A percentile compares a stretch with the other conserved stretches of the same genome.
phyloP scores from a whole-genome alignment of 305 asterid genomes.

The Solanum aculeatissimum region DNA sequence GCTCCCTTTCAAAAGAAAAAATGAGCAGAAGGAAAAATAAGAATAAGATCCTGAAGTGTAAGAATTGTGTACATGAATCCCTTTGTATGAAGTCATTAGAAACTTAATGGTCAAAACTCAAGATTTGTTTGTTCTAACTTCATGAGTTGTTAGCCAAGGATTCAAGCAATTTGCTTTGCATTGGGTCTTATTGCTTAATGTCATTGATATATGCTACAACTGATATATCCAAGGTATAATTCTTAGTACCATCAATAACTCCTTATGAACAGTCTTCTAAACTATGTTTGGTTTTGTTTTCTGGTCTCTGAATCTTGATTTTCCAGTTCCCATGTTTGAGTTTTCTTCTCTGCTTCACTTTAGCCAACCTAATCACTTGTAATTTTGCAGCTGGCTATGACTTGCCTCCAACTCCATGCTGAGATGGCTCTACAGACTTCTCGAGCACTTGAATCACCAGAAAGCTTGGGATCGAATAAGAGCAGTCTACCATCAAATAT shows the following conservation, averaged over 20 bases:
- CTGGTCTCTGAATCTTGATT: not conserved
- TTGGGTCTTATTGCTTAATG: not conserved
- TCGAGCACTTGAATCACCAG: conserved; percentile 54
- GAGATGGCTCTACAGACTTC: conserved; percentile 88
- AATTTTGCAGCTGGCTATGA: conserved; percentile 66
- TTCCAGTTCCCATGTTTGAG: not conserved
- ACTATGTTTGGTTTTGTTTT: not conserved
- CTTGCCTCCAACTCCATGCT: conserved; percentile 81
- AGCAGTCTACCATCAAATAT: conserved; percentile 31
- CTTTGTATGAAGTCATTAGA: not conserved
- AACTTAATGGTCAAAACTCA: not conserved
- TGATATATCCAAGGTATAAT: not conserved
- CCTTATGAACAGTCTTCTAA: not conserved
- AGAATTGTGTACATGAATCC: not conserved
- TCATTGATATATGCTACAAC: not conserved
- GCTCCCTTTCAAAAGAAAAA: not conserved
- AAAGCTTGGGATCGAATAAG: conserved; percentile 14
- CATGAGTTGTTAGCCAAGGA: not conserved
- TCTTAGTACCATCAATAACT: not conserved
- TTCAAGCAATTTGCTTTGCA: not conserved
- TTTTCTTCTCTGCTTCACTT: not conserved
- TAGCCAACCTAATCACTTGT: not conserved
- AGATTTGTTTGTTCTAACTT: not conserved
- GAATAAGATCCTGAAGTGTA: not conserved
- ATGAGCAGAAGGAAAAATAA: not conserved